These are phyloP conservation scores for Euphorbia peplus DNA, from an alignment of 345 rosid species.

Conservation along the genomic window DNA sequence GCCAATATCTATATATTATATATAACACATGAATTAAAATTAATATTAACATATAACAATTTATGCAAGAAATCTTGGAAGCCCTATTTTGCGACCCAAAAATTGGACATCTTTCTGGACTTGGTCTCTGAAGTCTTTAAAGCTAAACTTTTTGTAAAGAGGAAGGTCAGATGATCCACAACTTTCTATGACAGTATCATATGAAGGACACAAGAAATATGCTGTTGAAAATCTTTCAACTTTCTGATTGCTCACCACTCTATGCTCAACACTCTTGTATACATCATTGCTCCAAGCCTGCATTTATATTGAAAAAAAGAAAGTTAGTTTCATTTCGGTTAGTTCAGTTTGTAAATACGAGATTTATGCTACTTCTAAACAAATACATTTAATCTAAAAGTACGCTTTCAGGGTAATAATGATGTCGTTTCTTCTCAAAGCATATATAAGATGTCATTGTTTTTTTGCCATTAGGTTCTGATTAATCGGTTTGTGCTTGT, in stretches of 20 bases:
- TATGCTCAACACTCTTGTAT: slow-evolving; percentile 80
- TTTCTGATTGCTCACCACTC: slow-evolving; percentile 66
- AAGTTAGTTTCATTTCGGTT: no score
- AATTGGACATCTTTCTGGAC: slow-evolving; percentile 75
- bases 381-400: no score
- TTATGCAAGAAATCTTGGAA: slow-evolving; percentile 59
- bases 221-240: slow-evolving; percentile 85
- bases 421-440: no score
- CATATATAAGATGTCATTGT: no score
- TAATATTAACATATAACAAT: no score
- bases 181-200: slow-evolving; percentile 59
- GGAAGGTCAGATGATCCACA: slow-evolving; percentile 43
- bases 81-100: slow-evolving; percentile 83
- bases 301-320: background rate
- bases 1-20: background rate
- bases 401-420: no score
- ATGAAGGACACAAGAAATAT: slow-evolving; percentile 83
- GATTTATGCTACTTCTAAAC: no score
- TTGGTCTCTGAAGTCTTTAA: slow-evolving; percentile 63
- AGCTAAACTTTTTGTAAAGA: slow-evolving; percentile 62
- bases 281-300: slow-evolving; percentile 96
- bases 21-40: background rate
- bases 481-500: no score
- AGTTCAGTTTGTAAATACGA: no score
- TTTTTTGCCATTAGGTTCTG: no score